These are phyloP conservation scores for Yamadazyma akitaensis DNA, from an alignment of 805 yeast genomes.

Conservation along the genomic window DNA sequence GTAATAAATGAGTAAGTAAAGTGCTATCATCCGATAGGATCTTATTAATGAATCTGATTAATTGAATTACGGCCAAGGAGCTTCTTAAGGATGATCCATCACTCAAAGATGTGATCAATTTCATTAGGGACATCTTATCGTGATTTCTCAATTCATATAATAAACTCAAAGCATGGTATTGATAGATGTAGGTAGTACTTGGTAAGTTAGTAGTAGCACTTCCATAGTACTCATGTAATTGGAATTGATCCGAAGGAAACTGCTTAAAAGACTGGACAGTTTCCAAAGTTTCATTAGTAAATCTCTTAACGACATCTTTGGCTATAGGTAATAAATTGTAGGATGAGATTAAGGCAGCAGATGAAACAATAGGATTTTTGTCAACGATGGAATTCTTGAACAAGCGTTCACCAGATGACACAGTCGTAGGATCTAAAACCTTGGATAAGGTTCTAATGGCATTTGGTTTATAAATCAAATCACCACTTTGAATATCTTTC, in stretches of 20 bases:
- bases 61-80: slow-evolving; percentile 80
- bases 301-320: slow-evolving; percentile 87
- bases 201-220: slow-evolving; percentile 50
- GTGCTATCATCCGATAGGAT: slow-evolving; percentile 70
- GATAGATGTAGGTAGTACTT: slow-evolving; percentile 75
- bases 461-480: slow-evolving; percentile 81
- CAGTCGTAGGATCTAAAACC: slow-evolving; percentile 86
- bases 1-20: slow-evolving; percentile 55
- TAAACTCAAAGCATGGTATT: slow-evolving; percentile 93
- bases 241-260: slow-evolving; percentile 48
- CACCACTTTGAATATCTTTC: slow-evolving; percentile 95
- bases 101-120: slow-evolving; percentile 75
- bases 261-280: slow-evolving; percentile 66
- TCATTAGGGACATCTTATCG: slow-evolving; percentile 91
- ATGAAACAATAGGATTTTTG: slow-evolving; percentile 78
- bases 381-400: slow-evolving; percentile 93
- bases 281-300: slow-evolving; percentile 92
- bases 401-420: slow-evolving; percentile 88
- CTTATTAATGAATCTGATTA: slow-evolving; percentile 77
- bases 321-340: slow-evolving; percentile 89
- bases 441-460: slow-evolving; percentile 90
- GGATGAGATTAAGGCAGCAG: slow-evolving; percentile 92
- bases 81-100: slow-evolving; percentile 63
- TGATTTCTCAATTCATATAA: slow-evolving; percentile 83
- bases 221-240: slow-evolving; percentile 56